Conservation (phyloP, 73 alveolate species). For the Stentor roeselii region DNA sequence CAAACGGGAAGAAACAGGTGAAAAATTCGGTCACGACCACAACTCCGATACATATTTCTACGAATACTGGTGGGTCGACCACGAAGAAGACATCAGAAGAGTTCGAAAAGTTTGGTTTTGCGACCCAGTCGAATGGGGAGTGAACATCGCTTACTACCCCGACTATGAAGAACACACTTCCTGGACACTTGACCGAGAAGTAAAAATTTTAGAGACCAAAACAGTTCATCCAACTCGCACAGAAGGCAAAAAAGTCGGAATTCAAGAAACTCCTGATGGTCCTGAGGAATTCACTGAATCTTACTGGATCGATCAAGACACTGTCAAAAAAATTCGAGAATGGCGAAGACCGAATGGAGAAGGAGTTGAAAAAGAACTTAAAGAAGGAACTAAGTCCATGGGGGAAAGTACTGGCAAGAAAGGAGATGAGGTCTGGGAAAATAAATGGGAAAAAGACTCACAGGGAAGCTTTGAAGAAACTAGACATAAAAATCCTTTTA, state of each 20-base stretch:
- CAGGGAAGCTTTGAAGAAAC: not conserved
- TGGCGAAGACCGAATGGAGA: not conserved
- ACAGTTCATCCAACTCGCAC: not conserved
- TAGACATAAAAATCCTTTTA: not conserved
- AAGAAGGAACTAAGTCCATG: not conserved
- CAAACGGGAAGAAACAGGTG: not conserved
- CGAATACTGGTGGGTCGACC: not conserved
- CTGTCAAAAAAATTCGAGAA: not conserved
- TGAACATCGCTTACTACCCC: not conserved
- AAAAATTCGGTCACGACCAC: conserved; percentile 10
- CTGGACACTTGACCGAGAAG: not conserved
- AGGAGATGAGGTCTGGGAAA: not conserved
- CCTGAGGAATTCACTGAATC: not conserved
- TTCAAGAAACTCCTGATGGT: not conserved
- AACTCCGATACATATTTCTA: conserved; percentile 17
- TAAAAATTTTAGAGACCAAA: not conserved
- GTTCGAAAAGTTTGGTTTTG: not conserved
- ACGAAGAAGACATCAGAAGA: not conserved
- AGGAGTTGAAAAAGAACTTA: not conserved
- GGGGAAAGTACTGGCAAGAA: not conserved
- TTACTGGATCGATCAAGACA: not conserved
- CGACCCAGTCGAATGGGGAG: conserved; percentile 13
- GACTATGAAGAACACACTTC: not conserved
- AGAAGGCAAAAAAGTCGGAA: not conserved
- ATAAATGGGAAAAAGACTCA: conserved; percentile 15